These are phyloP conservation scores for Chernovozyma sophiae-reginae DNA, from an alignment of 1,139 yeast species.

Conservation along the genomic window DNA sequence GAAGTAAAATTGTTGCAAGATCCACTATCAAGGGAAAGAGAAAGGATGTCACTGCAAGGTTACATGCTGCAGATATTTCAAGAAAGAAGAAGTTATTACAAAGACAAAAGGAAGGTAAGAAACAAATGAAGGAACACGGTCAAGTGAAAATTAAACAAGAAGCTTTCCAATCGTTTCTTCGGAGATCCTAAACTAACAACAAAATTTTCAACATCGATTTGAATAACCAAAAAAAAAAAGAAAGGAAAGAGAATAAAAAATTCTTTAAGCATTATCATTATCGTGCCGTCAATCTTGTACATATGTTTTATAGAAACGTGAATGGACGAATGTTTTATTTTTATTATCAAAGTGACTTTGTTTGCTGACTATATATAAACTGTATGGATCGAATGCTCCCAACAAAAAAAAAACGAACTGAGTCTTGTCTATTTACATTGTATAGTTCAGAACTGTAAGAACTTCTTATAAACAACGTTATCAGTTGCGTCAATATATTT, in stretches of 20 bases:
- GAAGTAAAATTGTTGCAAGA: constrained; percentile 76
- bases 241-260: not conserved
- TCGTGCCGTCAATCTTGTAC: too few relatives aligned
- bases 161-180: constrained; percentile 70
- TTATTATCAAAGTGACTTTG: too few relatives aligned
- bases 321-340: too few relatives aligned
- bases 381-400: too few relatives aligned
- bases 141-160: constrained; percentile 75
- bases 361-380: too few relatives aligned
- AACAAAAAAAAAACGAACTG: not conserved
- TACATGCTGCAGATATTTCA: constrained; percentile 92
- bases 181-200: not conserved
- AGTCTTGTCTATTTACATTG: too few relatives aligned
- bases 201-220: too few relatives aligned
- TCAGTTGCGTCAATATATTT: constrained; percentile 78
- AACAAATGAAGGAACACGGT: constrained; percentile 76
- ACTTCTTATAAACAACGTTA: constrained; percentile 75
- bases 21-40: constrained; percentile 92
- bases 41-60: constrained; percentile 85
- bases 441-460: constrained; percentile 44
- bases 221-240: not conserved
- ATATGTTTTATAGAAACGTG: too few relatives aligned
- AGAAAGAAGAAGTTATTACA: constrained; percentile 83
- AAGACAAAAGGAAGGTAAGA: constrained; percentile 93
- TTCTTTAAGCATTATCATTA: too few relatives aligned